Conservation (phyloP, 78 protist genomes). For the Chrysochromulina parva region DNA sequence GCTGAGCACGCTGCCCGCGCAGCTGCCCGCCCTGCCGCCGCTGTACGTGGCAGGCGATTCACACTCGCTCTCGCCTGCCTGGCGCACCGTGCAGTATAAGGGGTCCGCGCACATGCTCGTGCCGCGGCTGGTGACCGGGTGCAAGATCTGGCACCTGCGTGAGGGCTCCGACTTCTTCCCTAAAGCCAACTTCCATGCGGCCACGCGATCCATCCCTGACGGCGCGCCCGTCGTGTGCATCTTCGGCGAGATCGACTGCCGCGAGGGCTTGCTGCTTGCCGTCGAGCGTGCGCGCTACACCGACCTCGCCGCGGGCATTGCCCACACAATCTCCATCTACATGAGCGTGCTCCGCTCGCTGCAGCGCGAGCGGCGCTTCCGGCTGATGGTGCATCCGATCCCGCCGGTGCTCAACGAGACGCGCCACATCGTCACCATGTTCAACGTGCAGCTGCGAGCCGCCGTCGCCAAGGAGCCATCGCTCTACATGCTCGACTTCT, state of each 20-base stretch:
- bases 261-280: conserved; percentile 83
- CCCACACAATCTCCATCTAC: conserved; percentile 64
- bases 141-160: conserved; percentile 73
- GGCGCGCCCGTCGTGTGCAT: conserved; percentile 51
- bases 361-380: background rate
- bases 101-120: conserved; percentile 45
- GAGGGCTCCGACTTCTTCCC: conserved; percentile 78
- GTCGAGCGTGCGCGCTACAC: conserved; percentile 75
- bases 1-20: conserved; percentile 42
- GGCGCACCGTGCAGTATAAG: conserved; percentile 58
- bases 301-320: conserved; percentile 70
- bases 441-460: conserved; percentile 38
- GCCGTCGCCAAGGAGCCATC: background rate
- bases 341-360: conserved; percentile 53
- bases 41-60: conserved; percentile 84
- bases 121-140: conserved; percentile 83
- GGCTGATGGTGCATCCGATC: conserved; percentile 81
- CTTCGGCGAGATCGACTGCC: conserved; percentile 93
- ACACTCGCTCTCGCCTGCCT: conserved; percentile 73
- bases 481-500: conserved; percentile 74
- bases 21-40: background rate
- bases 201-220: conserved; percentile 28
- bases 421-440: conserved; percentile 42
- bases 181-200: conserved; percentile 67
- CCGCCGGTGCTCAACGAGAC: conserved; percentile 86